These are phyloP conservation scores for Chaetothyriales sp. DNA, from an alignment of 2,329 filamentous ascomycete species.

Conservation along the genomic window DNA sequence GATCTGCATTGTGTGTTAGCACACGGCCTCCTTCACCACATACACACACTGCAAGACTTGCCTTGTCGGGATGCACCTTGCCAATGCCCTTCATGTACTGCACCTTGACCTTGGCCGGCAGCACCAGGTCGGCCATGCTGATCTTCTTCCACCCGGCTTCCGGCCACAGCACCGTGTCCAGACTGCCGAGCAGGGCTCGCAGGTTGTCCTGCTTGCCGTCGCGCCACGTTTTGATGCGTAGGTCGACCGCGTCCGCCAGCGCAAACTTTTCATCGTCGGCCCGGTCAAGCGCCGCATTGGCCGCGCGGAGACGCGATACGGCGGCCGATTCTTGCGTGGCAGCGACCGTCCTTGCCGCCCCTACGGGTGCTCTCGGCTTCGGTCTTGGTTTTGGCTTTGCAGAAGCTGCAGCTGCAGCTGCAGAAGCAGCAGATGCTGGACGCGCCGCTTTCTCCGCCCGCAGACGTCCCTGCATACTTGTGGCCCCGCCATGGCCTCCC, in stretches of 20 bases:
- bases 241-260: slow-evolving; percentile 73
- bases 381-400: slow-evolving; percentile 21
- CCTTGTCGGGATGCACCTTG: slow-evolving; percentile 98
- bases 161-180: slow-evolving; percentile 85
- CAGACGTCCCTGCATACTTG: slow-evolving; percentile 71
- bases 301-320: slow-evolving; percentile 65
- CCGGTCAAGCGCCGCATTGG: slow-evolving; percentile 71
- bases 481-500: slow-evolving; percentile 69
- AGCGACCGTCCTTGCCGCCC: slow-evolving; percentile 20
- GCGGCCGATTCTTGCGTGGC: slow-evolving; percentile 49
- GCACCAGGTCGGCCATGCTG: slow-evolving; percentile 79
- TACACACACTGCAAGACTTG: slow-evolving; percentile 27
- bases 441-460: slow-evolving; percentile 80
- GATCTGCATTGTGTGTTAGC: slow-evolving; percentile 32
- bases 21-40: background rate
- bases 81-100: slow-evolving; percentile 95
- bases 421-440: slow-evolving; percentile 34
- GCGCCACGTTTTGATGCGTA: slow-evolving; percentile 64
- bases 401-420: slow-evolving; percentile 33
- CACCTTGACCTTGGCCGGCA: slow-evolving; percentile 92
- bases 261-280: slow-evolving; percentile 90
- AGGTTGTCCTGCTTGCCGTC: slow-evolving; percentile 88
- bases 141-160: slow-evolving; percentile 94
- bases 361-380: slow-evolving; percentile 39
- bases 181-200: slow-evolving; percentile 68